Percentiles rank a stretch among this genome's conserved stretches.
These are phyloP conservation scores for Suhomyces ambrosiae DNA, from an alignment of 1,139 yeast genomes.

Conservation along the genomic window DNA sequence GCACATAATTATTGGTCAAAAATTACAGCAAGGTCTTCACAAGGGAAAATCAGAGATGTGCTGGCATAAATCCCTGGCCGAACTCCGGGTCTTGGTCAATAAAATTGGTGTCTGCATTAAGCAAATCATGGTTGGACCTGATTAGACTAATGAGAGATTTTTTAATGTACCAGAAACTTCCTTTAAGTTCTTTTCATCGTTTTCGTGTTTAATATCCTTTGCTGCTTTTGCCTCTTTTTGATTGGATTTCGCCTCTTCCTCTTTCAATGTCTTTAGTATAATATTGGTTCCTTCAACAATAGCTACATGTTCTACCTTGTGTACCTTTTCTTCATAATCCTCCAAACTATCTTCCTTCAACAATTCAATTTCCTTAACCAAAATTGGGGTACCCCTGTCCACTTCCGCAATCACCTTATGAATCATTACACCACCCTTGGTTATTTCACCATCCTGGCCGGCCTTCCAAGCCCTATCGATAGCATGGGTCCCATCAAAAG, in stretches of 20 bases:
- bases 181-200: background rate
- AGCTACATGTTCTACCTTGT: slow-evolving; percentile 79
- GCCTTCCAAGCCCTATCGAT: slow-evolving; percentile 96
- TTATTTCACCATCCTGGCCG: slow-evolving; percentile 77
- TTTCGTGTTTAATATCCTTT: background rate
- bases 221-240: background rate
- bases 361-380: slow-evolving; percentile 76
- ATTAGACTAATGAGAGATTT: too few relatives aligned
- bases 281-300: slow-evolving; percentile 86
- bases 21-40: too few relatives aligned
- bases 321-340: slow-evolving; percentile 82
- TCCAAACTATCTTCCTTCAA: slow-evolving; percentile 74
- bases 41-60: too few relatives aligned
- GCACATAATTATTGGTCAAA: too few relatives aligned
- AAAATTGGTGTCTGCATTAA: too few relatives aligned
- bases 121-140: too few relatives aligned
- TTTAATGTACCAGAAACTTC: too few relatives aligned
- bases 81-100: too few relatives aligned
- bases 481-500: slow-evolving; percentile 96
- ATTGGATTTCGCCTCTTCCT: too few relatives aligned
- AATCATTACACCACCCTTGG: slow-evolving; percentile 94
- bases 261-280: slow-evolving; percentile 47
- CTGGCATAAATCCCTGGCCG: too few relatives aligned
- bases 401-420: slow-evolving; percentile 94
- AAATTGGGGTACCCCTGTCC: slow-evolving; percentile 86